phyloP scores from a whole-genome alignment of 495 filamentous ascomycete genomes.

The Penicillium soppii region DNA sequence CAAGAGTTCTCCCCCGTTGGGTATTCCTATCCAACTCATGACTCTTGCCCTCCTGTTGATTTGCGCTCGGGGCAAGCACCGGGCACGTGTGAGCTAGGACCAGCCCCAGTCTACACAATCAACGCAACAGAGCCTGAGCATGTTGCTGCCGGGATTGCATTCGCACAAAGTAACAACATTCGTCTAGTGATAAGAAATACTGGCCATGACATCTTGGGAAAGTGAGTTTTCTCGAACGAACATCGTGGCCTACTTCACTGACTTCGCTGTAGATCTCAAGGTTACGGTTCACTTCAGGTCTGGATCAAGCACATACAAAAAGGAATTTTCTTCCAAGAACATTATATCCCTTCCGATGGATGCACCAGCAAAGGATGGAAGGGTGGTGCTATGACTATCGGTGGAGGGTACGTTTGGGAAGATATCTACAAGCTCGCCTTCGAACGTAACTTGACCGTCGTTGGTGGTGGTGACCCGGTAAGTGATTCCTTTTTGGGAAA shows the following conservation, averaged over 20 bases:
- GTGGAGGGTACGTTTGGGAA: slow-evolving; percentile 38
- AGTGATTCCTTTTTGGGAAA: too few relatives aligned
- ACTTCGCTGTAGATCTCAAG: neutral
- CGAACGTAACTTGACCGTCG: slow-evolving; percentile 25
- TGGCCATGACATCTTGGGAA: slow-evolving; percentile 47
- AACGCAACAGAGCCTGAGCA: slow-evolving; percentile 30
- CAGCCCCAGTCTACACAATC: slow-evolving; percentile 26
- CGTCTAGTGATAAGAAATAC: slow-evolving; percentile 61
- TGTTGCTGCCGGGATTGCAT: slow-evolving; percentile 36
- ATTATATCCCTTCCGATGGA: slow-evolving; percentile 13
- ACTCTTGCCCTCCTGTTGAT: slow-evolving; percentile 30
- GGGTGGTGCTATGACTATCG: slow-evolving; percentile 33
- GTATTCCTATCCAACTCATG: slow-evolving; percentile 29
- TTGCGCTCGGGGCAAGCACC: slow-evolving; percentile 30
- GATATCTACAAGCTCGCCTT: slow-evolving; percentile 31
- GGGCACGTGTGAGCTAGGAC: slow-evolving; percentile 17
- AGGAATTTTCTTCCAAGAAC: slow-evolving; percentile 28
- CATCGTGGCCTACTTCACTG: too few relatives aligned
- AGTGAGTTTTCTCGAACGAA: slow-evolving; percentile 41
- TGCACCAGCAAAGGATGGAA: slow-evolving; percentile 24
- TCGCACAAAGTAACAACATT: slow-evolving; percentile 52
- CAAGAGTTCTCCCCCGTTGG: slow-evolving; percentile 20
- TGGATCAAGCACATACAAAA: neutral
- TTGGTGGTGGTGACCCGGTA: slow-evolving; percentile 38
- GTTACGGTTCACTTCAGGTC: neutral